Conservation (phyloP, 352 stramenopile genomes). For the Albugo laibachii region DNA sequence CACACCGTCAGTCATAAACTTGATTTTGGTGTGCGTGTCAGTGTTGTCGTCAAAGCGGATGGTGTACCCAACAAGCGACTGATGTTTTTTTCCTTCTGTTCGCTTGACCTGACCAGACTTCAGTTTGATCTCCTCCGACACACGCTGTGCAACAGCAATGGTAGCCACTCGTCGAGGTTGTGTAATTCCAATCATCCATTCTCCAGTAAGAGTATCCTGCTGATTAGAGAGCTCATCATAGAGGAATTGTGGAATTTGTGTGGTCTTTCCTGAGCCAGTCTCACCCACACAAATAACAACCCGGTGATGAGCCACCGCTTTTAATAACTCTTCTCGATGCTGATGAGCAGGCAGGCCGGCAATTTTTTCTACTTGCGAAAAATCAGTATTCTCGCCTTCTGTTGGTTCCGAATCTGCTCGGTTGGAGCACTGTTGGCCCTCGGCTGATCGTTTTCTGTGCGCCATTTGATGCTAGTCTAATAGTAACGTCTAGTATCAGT, state of each 20-base stretch:
- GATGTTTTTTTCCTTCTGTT: background rate
- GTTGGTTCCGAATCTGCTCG: no score
- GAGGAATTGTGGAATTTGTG: slow-evolving; percentile 66
- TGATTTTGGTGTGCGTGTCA: slow-evolving; percentile 35
- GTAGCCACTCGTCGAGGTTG: slow-evolving; percentile 93
- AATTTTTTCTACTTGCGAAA: no score
- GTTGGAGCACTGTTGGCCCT: no score
- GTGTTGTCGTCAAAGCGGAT: slow-evolving; percentile 95
- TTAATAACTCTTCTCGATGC: slow-evolving; percentile 41
- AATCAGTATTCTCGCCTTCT: no score
- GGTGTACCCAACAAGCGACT: slow-evolving; percentile 78
- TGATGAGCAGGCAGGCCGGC: slow-evolving; percentile 13
- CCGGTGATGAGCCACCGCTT: slow-evolving; percentile 20
- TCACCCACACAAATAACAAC: slow-evolving; percentile 80
- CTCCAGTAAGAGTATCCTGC: slow-evolving; percentile 8
- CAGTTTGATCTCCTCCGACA: slow-evolving; percentile 90
- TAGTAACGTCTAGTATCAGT: no score
- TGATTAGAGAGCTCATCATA: slow-evolving; percentile 14
- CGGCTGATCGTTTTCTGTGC: no score
- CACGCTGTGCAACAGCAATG: slow-evolving; percentile 92
- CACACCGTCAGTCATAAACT: slow-evolving; percentile 72
- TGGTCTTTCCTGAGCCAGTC: slow-evolving; percentile 94
- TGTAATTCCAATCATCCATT: slow-evolving; percentile 55
- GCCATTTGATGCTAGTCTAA: no score
- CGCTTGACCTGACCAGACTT: background rate